Evolutionary conservation across 108 stramenopile species (phyloP).

Genomic region (Conticribra guillardii): DNA sequence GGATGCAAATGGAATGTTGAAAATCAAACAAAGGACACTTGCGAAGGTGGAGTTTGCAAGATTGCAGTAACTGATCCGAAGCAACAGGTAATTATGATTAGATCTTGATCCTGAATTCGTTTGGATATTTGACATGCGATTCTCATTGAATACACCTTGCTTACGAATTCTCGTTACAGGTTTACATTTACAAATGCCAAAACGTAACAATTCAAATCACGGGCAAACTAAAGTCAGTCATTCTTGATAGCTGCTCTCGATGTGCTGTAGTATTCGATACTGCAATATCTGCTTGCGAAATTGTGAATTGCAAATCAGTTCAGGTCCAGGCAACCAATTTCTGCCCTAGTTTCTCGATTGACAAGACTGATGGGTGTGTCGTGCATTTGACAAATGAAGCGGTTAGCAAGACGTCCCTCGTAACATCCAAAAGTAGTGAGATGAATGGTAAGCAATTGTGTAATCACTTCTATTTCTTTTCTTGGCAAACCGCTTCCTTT

Average conservation of each 20-base stretch:
- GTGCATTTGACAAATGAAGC: constrained; percentile 86
- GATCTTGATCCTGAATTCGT: no score
- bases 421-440: constrained; percentile 91
- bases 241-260: constrained; percentile 88
- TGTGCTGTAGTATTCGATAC: constrained; percentile 86
- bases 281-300: constrained; percentile 87
- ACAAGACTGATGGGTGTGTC: constrained; percentile 95
- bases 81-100: constrained; percentile 87
- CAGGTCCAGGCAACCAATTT: constrained; percentile 83
- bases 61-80: constrained; percentile 88
- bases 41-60: constrained; percentile 70
- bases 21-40: constrained; percentile 86
- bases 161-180: no score
- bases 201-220: constrained; percentile 88
- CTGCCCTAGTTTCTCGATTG: constrained; percentile 93
- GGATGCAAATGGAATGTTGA: constrained; percentile 95
- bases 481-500: background rate
- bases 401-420: constrained; percentile 70
- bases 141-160: no score
- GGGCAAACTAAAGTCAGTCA: constrained; percentile 94
- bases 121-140: no score
- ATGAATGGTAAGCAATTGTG: constrained; percentile 79
- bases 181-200: constrained; percentile 90
- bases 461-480: background rate
- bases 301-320: constrained; percentile 94